Conservation (phyloP, 2,329 filamentous ascomycete genomes). For the Zymoseptoria pseudotritici region DNA sequence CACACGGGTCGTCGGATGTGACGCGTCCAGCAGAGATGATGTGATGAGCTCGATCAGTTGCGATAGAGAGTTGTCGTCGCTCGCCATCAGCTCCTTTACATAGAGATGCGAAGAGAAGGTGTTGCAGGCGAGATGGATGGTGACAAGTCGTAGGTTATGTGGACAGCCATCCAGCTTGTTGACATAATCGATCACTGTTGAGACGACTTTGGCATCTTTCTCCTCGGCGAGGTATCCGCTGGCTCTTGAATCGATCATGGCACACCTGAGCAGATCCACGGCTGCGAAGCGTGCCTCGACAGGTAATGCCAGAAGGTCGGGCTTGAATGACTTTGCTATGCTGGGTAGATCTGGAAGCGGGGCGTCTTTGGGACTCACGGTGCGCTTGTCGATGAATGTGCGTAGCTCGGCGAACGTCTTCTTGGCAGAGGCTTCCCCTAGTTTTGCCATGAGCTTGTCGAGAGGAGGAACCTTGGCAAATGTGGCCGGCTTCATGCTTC, state of each 20-base stretch:
- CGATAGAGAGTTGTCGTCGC: constrained; percentile 30
- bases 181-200: constrained; percentile 53
- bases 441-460: constrained; percentile 71
- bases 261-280: constrained; percentile 75
- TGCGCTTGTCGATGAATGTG: constrained; percentile 61
- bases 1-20: constrained; percentile 66
- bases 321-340: constrained; percentile 43
- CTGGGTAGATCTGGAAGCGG: constrained; percentile 62
- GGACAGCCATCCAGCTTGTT: constrained; percentile 55
- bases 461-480: constrained; percentile 77
- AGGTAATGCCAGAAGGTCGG: constrained; percentile 42
- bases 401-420: constrained; percentile 57
- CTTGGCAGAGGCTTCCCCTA: constrained; percentile 56
- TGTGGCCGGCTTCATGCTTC: constrained; percentile 59
- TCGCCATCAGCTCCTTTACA: constrained; percentile 36
- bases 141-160: constrained; percentile 76
- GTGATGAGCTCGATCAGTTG: constrained; percentile 64
- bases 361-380: constrained; percentile 55
- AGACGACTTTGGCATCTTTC: constrained; percentile 52
- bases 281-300: constrained; percentile 66
- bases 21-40: constrained; percentile 69
- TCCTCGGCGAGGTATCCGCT: constrained; percentile 81
- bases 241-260: constrained; percentile 68
- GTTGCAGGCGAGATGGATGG: constrained; percentile 77
- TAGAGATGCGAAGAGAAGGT: constrained; percentile 72